Percentiles rank a stretch among this genome's conserved stretches.
These are phyloP conservation scores for Dysphania ambrosioides DNA, from an alignment of 148 eudicot species.

Conservation along the genomic window DNA sequence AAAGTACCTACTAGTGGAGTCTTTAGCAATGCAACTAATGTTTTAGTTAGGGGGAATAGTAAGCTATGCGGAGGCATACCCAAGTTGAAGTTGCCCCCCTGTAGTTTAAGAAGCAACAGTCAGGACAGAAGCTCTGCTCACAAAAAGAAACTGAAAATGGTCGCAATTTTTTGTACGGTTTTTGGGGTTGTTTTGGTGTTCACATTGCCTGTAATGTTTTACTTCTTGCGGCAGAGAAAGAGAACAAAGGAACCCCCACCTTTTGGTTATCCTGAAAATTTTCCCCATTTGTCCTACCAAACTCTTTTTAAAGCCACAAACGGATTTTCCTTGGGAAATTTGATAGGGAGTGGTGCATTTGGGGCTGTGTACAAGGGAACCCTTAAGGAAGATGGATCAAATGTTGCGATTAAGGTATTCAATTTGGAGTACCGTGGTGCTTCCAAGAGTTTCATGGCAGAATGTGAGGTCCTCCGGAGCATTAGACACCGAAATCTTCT, in stretches of 20 bases:
- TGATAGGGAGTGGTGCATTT: constrained; percentile 27
- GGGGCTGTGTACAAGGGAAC: constrained; percentile 29
- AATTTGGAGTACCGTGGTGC: constrained; percentile 16
- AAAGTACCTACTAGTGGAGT: constrained; percentile 33
- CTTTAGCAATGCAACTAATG: constrained; percentile 30
- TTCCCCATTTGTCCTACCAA: constrained; percentile 17
- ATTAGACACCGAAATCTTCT: constrained; percentile 19
- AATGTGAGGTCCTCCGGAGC: constrained; percentile 10
- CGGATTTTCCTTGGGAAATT: constrained; percentile 14
- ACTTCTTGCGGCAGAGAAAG: neutral
- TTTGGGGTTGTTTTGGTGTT: neutral
- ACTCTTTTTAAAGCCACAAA: constrained; percentile 24
- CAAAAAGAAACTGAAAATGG: neutral
- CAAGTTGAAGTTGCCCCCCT: constrained; percentile 25
- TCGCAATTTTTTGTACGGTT: neutral
- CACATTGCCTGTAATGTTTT: neutral
- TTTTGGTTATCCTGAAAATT: neutral
- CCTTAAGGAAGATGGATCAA: neutral
- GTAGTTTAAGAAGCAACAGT: neutral
- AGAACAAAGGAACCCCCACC: neutral
- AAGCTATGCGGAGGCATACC: constrained; percentile 41
- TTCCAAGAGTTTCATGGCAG: constrained; percentile 20
- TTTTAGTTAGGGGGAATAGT: constrained; percentile 29
- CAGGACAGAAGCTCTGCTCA: neutral
- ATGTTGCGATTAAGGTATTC: constrained; percentile 16